Evolutionary conservation across 108 stramenopile genomes (phyloP), one percentile per base, ranked within the genome.

Genomic region (Conticribra guillardii): DNA sequence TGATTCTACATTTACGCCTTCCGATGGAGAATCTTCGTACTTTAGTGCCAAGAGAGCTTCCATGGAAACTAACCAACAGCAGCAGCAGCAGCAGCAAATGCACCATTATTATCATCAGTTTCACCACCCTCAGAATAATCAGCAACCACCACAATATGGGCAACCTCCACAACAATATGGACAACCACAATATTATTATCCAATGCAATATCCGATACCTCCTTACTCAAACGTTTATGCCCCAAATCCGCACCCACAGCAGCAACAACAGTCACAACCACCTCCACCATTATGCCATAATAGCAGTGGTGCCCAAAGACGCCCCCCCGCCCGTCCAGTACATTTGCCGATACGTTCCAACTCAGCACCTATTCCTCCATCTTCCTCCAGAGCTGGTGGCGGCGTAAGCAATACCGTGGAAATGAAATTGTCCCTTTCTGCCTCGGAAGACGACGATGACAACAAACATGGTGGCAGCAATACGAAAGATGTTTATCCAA

Each of bases 351-450:
- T 69, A 48, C 27, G 69, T 19, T 57, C 46, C 17, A 46, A 52
- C 5, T 19, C 30, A 59, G 52, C 24, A 19, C 53, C 65, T 34
- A 51, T 29, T n/a, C 28, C 49, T 53, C 4, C 64, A 8, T 59
- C 34, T 22, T 19, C 33, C 33, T 32, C 37, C 30, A 5, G 34
- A 41, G 30, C 58, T 17, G 51, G 60, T 21, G 22, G n/a, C 23
- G 18, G n/a, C 9, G 46, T 57, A n/a, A 18, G 49, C 48, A 19
- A 41, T 31, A 4, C 26, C 16, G 26, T 61, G 18, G 60, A 61
- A 34, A 60, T 27, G 34, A 60, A 37, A 22, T 53, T 65, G 50
- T 65, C 64, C 5, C 34, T 65, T 33, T 65, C 64, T 18, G 32
- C 32, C 1, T 62, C 61, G 17, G 61, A 62, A 32, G 64, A 65